phyloP scores from a whole-genome alignment of 2,329 filamentous ascomycete species.

The Talaromyces sp. region DNA sequence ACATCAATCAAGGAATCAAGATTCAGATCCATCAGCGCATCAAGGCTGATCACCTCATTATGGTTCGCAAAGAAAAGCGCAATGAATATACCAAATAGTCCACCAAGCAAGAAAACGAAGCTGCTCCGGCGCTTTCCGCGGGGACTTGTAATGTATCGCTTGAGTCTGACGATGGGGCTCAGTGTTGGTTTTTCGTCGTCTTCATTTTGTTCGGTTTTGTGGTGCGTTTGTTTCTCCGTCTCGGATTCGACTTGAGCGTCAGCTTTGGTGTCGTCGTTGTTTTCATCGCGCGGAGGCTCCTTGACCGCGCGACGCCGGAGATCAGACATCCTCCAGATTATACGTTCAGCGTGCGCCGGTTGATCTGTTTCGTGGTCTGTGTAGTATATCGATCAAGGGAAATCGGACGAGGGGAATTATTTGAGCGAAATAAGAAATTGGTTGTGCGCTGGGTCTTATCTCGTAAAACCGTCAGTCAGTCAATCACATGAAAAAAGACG shows the following conservation, averaged over 20 bases:
- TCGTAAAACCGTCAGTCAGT: not conserved
- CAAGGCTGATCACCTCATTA: conserved; percentile 85
- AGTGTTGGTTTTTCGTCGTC: conserved; percentile 28
- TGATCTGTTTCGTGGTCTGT: not conserved
- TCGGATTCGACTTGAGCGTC: not conserved
- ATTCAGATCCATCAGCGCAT: conserved; percentile 66
- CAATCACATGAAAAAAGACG: conserved; percentile 17
- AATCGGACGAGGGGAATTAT: not conserved
- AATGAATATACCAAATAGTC: conserved; percentile 82
- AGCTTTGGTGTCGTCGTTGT: conserved; percentile 16
- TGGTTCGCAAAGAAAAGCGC: conserved; percentile 86
- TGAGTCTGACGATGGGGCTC: conserved; percentile 28
- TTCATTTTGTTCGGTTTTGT: not conserved
- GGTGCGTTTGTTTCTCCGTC: conserved; percentile 6
- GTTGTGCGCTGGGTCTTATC: not conserved
- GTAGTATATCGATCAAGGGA: not conserved
- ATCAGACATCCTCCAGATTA: conserved; percentile 29
- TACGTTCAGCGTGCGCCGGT: not conserved
- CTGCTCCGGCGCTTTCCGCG: conserved; percentile 69
- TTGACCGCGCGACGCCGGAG: conserved; percentile 43
- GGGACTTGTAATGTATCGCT: conserved; percentile 26
- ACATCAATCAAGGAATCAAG: conserved; percentile 85
- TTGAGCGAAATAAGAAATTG: not conserved
- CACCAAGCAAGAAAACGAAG: conserved; percentile 82
- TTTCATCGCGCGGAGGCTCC: conserved; percentile 24